phyloP scores from a whole-genome alignment of 2,329 filamentous ascomycete genomes.

The Diaporthe vexans region DNA sequence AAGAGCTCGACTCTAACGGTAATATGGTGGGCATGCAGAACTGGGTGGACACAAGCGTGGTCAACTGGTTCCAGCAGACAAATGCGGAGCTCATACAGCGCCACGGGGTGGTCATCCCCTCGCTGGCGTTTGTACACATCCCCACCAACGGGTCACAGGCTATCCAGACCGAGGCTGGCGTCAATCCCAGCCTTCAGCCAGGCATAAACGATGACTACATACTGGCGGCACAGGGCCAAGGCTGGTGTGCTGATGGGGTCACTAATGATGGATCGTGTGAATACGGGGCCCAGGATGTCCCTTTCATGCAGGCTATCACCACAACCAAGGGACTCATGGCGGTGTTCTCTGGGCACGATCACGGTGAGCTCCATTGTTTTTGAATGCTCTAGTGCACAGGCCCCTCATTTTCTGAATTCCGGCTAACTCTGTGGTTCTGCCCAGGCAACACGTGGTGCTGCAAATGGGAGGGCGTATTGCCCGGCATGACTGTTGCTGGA shows the following conservation, averaged over 20 bases:
- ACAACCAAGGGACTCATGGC: conserved; percentile 63
- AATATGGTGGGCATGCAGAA: conserved; percentile 47
- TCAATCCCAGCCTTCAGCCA: conserved; percentile 49
- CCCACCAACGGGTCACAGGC: conserved; percentile 52
- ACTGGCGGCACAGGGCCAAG: conserved; percentile 50
- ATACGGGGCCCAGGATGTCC: conserved; percentile 61
- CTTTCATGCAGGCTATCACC: conserved; percentile 70
- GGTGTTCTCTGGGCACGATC: conserved; percentile 72
- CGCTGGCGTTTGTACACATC: conserved; percentile 65
- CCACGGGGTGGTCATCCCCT: conserved; percentile 55
- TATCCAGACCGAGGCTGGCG: conserved; percentile 47
- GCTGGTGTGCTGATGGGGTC: conserved; percentile 49
- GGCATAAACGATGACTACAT: conserved; percentile 53
- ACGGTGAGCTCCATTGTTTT: conserved; percentile 48
- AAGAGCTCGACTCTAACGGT: conserved; percentile 44
- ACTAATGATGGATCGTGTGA: conserved; percentile 45
- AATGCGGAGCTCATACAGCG: conserved; percentile 48
- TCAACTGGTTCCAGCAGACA: conserved; percentile 59
- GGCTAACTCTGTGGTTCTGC: not conserved
- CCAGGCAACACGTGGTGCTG: conserved; percentile 64
- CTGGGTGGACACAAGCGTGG: conserved; percentile 61
- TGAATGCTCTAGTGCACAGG: not conserved
- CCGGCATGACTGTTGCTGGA: conserved; percentile 48
- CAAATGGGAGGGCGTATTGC: conserved; percentile 49
- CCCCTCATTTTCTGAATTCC: not conserved